These are phyloP conservation scores for Monilinia polystroma DNA, from an alignment of 2,329 filamentous ascomycete genomes.

Conservation along the genomic window DNA sequence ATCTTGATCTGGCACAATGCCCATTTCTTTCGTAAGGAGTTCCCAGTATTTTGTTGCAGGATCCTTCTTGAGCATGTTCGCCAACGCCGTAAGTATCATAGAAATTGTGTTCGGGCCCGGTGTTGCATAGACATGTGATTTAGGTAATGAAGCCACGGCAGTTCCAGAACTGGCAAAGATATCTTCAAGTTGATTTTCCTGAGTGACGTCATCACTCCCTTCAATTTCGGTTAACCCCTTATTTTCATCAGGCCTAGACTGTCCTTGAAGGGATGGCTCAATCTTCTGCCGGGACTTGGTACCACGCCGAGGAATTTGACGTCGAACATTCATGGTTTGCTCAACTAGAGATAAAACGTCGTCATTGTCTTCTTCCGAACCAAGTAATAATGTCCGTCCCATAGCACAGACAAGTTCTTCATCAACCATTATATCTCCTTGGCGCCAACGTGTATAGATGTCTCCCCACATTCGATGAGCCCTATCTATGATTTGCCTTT, in stretches of 20 bases:
- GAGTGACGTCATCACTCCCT: background rate
- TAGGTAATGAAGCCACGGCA: conserved; percentile 11
- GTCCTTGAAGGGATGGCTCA: conserved; percentile 20
- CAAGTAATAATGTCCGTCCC: conserved; percentile 72
- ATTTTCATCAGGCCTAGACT: background rate
- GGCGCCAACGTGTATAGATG: conserved; percentile 71
- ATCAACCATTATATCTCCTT: conserved; percentile 69
- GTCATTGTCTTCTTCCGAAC: conserved; percentile 62
- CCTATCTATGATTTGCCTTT: conserved; percentile 56
- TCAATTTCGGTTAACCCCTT: background rate
- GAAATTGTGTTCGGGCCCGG: conserved; percentile 63
- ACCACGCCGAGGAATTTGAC: conserved; percentile 39
- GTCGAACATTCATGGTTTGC: conserved; percentile 76
- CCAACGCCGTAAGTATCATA: conserved; percentile 64
- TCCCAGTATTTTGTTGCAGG: conserved; percentile 78
- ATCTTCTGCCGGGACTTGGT: conserved; percentile 11
- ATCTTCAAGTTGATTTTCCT: background rate
- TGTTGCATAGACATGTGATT: conserved; percentile 41
- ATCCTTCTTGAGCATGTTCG: conserved; percentile 57
- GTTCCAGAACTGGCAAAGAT: conserved; percentile 5
- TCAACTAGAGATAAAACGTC: conserved; percentile 74
- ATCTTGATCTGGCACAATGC: conserved; percentile 67
- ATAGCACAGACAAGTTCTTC: conserved; percentile 78
- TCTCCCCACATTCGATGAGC: conserved; percentile 79
- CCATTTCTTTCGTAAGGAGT: conserved; percentile 59